Conservation (phyloP, 257 asterid genomes). For the Perilla frutescens region DNA sequence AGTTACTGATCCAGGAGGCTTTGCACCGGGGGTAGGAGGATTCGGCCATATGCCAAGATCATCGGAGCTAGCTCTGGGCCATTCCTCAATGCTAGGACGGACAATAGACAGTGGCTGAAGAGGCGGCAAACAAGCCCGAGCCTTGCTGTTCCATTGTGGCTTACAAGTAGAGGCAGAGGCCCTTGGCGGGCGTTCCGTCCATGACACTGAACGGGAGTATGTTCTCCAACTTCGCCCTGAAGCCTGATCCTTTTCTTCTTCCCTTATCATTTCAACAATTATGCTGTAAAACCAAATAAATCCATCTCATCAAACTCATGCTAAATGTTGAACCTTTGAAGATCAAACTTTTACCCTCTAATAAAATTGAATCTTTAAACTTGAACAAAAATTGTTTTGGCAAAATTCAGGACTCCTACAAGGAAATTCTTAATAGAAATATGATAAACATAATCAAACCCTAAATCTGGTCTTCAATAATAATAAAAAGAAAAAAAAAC, state of each 20-base stretch:
- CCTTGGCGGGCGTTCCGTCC: conserved; percentile 1
- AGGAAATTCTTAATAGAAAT: conserved; percentile 19
- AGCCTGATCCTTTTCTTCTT: conserved; percentile 55
- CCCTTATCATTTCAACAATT: conserved; percentile 55
- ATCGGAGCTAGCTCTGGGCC: conserved; percentile 91
- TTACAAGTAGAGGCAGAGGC: conserved; percentile 42
- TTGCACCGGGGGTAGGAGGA: conserved; percentile 76
- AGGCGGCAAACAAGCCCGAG: conserved; percentile 87
- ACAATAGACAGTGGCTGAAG: conserved; percentile 83
- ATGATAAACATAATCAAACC: conserved; percentile 27
- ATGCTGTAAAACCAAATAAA: conserved; percentile 43
- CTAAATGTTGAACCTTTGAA: conserved; percentile 19
- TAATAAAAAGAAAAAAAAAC: conserved; percentile 21
- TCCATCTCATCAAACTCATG: conserved; percentile 36
- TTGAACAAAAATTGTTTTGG: neutral
- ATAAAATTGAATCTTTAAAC: conserved; percentile 19
- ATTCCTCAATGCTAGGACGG: conserved; percentile 67
- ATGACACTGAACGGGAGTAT: conserved; percentile 58
- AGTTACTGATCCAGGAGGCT: conserved; percentile 50
- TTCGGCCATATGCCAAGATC: conserved; percentile 85
- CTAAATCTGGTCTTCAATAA: conserved; percentile 5
- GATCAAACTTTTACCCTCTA: neutral
- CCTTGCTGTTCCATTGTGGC: conserved; percentile 30
- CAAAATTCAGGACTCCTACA: conserved; percentile 8
- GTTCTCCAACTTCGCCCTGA: conserved; percentile 51